Base-by-base conservation (phyloP, 140 eudicot genomes). In the Bidens hawaiensis region DNA sequence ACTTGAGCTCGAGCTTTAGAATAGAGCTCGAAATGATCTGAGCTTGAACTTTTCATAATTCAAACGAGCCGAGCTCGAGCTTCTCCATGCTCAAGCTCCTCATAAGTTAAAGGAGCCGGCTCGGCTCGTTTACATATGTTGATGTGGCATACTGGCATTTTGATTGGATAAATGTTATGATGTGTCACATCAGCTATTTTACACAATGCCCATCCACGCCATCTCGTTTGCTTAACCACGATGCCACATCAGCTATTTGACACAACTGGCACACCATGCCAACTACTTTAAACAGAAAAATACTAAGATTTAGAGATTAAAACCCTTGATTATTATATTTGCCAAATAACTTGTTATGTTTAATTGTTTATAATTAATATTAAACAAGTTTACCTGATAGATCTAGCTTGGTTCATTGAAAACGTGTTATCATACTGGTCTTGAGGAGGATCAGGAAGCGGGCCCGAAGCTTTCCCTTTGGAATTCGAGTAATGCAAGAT, bases 361-460 rank as follows among this genome's bases (percentile, higher is more conserved):
- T 5, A 17, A 11, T 27, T 48, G 38, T 16, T 17, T 34, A 53
- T 14, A 38, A 2, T n/a, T 23, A 52, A 26, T 12, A 30, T 30
- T 11, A 31, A 34, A 8, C 8, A 26, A 60, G 38, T 73, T 4
- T 55, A 86, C 97, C 97, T 90, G 72, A 90, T 90, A 59, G 97
- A 86, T 58, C 97, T 61, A 8, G 97, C 97, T 77, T 90, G 97
- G 79, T 90, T 90, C 97, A 90, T 86, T 30, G 97, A 90, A 80
- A 65, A 90, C n/a, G 97, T 90, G 76, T 86, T 90, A 64, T 90
- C 97, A 28, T 34, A 86, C 62, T 86, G 82, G 70, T 90, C 97
- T 33, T 75, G 81, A 61, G 97, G 97, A 9, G 87, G 83, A 62
- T 78, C 87, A 0, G 97, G 97, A 65, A 90, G 97, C 36, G 97